These are phyloP conservation scores for Heterobasidion annosum DNA, from an alignment of 1,284 basidiomycete species.

Conservation along the genomic window DNA sequence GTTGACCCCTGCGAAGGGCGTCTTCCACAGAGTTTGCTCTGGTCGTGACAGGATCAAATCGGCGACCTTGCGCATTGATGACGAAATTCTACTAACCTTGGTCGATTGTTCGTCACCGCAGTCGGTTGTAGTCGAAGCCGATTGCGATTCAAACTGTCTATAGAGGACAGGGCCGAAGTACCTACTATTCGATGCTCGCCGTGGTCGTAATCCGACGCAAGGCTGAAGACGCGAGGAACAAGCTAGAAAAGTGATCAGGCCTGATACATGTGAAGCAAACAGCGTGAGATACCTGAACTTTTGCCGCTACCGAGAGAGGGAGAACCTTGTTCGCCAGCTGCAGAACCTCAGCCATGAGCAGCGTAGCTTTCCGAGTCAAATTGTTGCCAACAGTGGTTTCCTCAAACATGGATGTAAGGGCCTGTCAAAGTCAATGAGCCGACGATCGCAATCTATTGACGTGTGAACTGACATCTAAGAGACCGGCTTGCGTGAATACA, in stretches of 20 bases:
- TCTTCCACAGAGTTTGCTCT: constrained; percentile 88
- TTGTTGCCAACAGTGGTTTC: constrained; percentile 62
- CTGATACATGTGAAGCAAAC: no score
- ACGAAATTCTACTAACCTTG: constrained; percentile 35
- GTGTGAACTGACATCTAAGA: constrained; percentile 64
- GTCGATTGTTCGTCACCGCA: constrained; percentile 43
- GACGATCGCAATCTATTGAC: background rate
- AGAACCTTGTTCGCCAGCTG: constrained; percentile 84
- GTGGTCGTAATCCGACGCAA: constrained; percentile 71
- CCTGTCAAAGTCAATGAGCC: constrained; percentile 34
- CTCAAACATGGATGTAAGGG: constrained; percentile 76
- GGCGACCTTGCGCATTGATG: background rate
- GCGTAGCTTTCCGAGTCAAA: constrained; percentile 79
- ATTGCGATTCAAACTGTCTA: constrained; percentile 90
- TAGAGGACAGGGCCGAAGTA: constrained; percentile 76
- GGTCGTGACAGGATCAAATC: constrained; percentile 1
- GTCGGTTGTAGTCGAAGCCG: constrained; percentile 54
- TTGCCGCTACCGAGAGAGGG: constrained; percentile 77
- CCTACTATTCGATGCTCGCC: constrained; percentile 77
- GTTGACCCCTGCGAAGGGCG: constrained; percentile 77
- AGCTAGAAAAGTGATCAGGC: constrained; percentile 35
- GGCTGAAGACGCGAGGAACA: constrained; percentile 78
- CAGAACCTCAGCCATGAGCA: constrained; percentile 89
- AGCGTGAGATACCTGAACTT: constrained; percentile 58
- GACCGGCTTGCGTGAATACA: constrained; percentile 80